Evolutionary conservation across 768 basidiomycete genomes (phyloP).

Genomic region (Kwoniella europaea): DNA sequence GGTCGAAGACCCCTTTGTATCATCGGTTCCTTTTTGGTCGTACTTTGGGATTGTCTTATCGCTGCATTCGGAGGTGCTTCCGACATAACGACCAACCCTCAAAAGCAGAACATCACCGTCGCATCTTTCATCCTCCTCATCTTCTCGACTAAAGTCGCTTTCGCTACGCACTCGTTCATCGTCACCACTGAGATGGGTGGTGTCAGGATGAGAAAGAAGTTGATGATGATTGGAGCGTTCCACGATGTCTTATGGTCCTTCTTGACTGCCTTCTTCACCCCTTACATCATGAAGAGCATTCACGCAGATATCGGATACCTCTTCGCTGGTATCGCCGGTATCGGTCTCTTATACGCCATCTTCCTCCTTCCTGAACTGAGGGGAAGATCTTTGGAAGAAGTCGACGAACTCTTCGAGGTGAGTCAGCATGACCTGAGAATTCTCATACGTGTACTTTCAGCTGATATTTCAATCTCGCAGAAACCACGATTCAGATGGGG

Average conservation of each 20-base stretch:
- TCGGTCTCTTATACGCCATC: constrained; percentile 43
- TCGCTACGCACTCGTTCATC: constrained; percentile 27
- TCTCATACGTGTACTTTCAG: not conserved
- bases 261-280: constrained; percentile 22
- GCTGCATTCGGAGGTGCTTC: constrained; percentile 22
- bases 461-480: not conserved
- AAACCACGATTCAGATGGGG: constrained; percentile 35
- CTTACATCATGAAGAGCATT: constrained; percentile 32
- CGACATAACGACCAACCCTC: constrained; percentile 12
- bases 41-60: constrained; percentile 28
- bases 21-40: constrained; percentile 21
- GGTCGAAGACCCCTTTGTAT: constrained; percentile 33
- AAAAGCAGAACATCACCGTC: constrained; percentile 23
- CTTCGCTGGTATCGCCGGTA: constrained; percentile 48
- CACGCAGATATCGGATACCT: constrained; percentile 52
- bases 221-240: constrained; percentile 25
- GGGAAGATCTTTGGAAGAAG: constrained; percentile 36
- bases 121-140: constrained; percentile 33
- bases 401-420: constrained; percentile 41
- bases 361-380: constrained; percentile 43
- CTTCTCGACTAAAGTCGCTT: constrained; percentile 30
- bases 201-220: constrained; percentile 35
- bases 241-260: constrained; percentile 27
- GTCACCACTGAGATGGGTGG: constrained; percentile 36
- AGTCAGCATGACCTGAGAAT: not conserved